A percentile compares a stretch with the other conserved stretches of the same genome.
Conservation (phyloP, 805 yeast species). For the Komagataella kurtzmanii region DNA sequence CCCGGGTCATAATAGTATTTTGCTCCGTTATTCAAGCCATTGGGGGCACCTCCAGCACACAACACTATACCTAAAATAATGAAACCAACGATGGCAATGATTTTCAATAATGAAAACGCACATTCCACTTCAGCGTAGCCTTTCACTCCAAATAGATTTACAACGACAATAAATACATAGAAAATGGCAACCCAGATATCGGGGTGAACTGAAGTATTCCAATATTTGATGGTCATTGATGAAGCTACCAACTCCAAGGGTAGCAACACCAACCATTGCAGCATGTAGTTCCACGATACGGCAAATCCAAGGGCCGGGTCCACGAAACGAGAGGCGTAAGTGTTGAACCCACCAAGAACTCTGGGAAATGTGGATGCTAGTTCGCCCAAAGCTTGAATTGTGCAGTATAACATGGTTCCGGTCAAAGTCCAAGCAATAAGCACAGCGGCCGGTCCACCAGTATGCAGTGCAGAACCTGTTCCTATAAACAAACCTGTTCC, state of each 20-base stretch:
- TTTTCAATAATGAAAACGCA: conserved; percentile 32
- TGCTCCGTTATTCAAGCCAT: conserved; percentile 27
- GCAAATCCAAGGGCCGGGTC: conserved; percentile 54
- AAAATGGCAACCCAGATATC: conserved; percentile 37
- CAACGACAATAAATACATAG: conserved; percentile 28
- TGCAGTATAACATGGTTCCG: conserved; percentile 42
- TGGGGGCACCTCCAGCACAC: conserved; percentile 35
- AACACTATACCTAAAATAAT: conserved; percentile 38
- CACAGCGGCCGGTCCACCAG: conserved; percentile 56
- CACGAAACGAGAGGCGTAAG: conserved; percentile 44
- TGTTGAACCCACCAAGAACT: conserved; percentile 49
- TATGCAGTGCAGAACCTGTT: conserved; percentile 40
- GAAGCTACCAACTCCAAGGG: conserved; percentile 43
- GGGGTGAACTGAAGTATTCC: conserved; percentile 23
- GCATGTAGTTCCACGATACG: conserved; percentile 41
- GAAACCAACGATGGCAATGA: conserved; percentile 36
- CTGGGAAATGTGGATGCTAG: conserved; percentile 42
- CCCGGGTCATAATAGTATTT: conserved; percentile 32
- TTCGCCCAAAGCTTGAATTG: conserved; percentile 52
- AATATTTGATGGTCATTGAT: conserved; percentile 36
- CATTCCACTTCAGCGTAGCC: conserved; percentile 45
- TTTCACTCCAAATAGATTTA: conserved; percentile 40
- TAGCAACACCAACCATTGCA: conserved; percentile 36
- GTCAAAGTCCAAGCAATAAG: conserved; percentile 41
- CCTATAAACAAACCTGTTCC: conserved; percentile 64